A percentile compares a stretch with the other conserved stretches of the same genome.
Evolutionary conservation across 192 early-diverging fungal genomes (phyloP).

Genomic region (Phycomyces nitens): DNA sequence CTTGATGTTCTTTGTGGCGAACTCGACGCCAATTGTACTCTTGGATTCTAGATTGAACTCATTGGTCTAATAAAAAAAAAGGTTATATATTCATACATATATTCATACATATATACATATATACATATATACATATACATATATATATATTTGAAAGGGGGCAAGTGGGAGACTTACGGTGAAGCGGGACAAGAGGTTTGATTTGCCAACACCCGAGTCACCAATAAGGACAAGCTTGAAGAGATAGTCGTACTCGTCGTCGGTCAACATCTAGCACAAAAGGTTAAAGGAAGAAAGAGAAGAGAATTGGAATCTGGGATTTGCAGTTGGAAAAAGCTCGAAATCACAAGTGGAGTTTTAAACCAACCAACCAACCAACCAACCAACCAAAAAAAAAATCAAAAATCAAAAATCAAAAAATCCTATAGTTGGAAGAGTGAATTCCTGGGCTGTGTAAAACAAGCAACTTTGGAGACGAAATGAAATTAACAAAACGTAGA

Average conservation of each 20-base stretch:
- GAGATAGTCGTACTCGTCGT: constrained; percentile 56
- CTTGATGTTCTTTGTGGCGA: constrained; percentile 47
- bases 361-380: too few relatives aligned
- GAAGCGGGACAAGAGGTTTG: constrained; percentile 50
- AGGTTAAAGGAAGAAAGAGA: background rate
- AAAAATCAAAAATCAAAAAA: too few relatives aligned
- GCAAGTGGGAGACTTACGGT: constrained; percentile 23
- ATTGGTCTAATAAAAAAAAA: constrained; percentile 33
- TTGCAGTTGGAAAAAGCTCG: too few relatives aligned
- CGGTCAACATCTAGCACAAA: constrained; percentile 34
- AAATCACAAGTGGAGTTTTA: too few relatives aligned
- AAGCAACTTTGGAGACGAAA: too few relatives aligned
- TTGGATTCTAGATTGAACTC: constrained; percentile 53
- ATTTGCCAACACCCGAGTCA: constrained; percentile 53
- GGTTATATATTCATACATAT: background rate
- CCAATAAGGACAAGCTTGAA: constrained; percentile 72
- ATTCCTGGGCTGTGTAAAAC: too few relatives aligned
- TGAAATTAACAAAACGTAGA: too few relatives aligned
- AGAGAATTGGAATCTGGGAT: background rate
- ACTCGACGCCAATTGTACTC: constrained; percentile 50
- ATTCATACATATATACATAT: too few relatives aligned
- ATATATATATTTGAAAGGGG: background rate
- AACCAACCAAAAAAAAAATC: too few relatives aligned
- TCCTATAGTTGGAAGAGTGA: too few relatives aligned
- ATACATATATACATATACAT: background rate